These are phyloP conservation scores for Eremothecium gossypii DNA, from an alignment of 1,139 yeast species.

Conservation along the genomic window DNA sequence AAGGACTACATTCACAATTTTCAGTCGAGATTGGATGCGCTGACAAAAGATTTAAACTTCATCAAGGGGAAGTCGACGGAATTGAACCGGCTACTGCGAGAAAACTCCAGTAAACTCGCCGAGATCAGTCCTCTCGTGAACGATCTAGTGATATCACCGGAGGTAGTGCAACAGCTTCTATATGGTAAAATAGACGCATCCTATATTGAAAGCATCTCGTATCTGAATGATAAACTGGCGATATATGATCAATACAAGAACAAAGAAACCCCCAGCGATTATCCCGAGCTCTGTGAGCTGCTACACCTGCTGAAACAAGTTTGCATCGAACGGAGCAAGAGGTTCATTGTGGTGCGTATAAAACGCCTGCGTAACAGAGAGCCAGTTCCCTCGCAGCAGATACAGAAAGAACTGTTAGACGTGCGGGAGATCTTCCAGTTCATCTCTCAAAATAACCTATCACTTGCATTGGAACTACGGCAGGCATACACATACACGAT, in stretches of 20 bases:
- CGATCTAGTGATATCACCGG: slow-evolving; percentile 69
- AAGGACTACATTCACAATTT: slow-evolving; percentile 33
- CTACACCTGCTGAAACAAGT: slow-evolving; percentile 32
- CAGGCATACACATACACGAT: slow-evolving; percentile 80
- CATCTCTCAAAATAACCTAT: slow-evolving; percentile 44
- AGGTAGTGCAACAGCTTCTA: slow-evolving; percentile 41
- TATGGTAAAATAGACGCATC: slow-evolving; percentile 38
- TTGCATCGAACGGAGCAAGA: slow-evolving; percentile 66
- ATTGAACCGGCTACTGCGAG: slow-evolving; percentile 48
- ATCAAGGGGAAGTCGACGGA: slow-evolving; percentile 49
- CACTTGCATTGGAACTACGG: slow-evolving; percentile 66
- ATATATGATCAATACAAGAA: slow-evolving; percentile 35
- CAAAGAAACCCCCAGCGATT: slow-evolving; percentile 23
- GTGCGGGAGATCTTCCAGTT: slow-evolving; percentile 55
- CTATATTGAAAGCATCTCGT: slow-evolving; percentile 56
- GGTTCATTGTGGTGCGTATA: slow-evolving; percentile 54
- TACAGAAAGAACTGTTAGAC: slow-evolving; percentile 59
- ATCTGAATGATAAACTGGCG: slow-evolving; percentile 47
- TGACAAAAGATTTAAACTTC: slow-evolving; percentile 52
- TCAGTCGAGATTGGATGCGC: slow-evolving; percentile 45
- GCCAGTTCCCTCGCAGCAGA: slow-evolving; percentile 53
- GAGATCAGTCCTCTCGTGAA: slow-evolving; percentile 60
- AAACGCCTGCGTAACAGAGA: slow-evolving; percentile 48
- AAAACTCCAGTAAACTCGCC: slow-evolving; percentile 44
- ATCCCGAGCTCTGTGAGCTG: slow-evolving; percentile 20